A percentile compares a stretch with the other conserved stretches of the same genome.
These are phyloP conservation scores for Penicillium sp. DNA, from an alignment of 2,329 filamentous ascomycete species.

Conservation along the genomic window DNA sequence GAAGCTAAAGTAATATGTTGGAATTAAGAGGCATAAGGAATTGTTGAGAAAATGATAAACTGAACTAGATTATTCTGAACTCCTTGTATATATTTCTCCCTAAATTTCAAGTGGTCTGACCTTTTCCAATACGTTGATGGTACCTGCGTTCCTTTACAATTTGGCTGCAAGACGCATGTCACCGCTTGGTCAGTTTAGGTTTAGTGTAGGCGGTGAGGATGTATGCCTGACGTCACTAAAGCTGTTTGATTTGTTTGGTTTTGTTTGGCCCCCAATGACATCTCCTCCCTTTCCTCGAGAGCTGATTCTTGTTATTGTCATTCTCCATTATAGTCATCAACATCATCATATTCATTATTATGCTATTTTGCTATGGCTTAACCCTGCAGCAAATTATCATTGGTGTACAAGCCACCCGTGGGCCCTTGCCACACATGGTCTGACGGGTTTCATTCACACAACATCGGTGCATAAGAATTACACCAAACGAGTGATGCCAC, in stretches of 20 bases:
- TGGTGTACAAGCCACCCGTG: constrained; percentile 42
- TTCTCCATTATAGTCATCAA: not conserved
- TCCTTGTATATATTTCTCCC: not conserved
- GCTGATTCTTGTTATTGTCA: not conserved
- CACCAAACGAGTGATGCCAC: constrained; percentile 50
- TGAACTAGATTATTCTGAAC: not conserved
- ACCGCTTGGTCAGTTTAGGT: constrained; percentile 10
- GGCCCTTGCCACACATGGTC: constrained; percentile 51
- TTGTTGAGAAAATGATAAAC: not conserved
- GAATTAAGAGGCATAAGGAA: constrained; percentile 12
- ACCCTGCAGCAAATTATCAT: not conserved
- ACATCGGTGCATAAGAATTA: constrained; percentile 49
- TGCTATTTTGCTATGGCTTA: not conserved
- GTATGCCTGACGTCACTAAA: constrained; percentile 6
- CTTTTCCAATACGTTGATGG: not conserved
- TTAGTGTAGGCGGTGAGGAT: constrained; percentile 10
- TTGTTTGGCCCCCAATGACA: not conserved
- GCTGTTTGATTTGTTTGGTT: not conserved
- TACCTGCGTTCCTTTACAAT: constrained; percentile 7
- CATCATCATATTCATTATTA: not conserved
- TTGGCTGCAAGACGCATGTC: constrained; percentile 7
- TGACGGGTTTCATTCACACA: constrained; percentile 45
- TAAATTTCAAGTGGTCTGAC: not conserved
- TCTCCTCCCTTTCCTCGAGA: not conserved
- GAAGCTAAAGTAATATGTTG: constrained; percentile 4